Evolutionary conservation across 257 asterid genomes (phyloP).

Genomic region (Rehmannia glutinosa): DNA sequence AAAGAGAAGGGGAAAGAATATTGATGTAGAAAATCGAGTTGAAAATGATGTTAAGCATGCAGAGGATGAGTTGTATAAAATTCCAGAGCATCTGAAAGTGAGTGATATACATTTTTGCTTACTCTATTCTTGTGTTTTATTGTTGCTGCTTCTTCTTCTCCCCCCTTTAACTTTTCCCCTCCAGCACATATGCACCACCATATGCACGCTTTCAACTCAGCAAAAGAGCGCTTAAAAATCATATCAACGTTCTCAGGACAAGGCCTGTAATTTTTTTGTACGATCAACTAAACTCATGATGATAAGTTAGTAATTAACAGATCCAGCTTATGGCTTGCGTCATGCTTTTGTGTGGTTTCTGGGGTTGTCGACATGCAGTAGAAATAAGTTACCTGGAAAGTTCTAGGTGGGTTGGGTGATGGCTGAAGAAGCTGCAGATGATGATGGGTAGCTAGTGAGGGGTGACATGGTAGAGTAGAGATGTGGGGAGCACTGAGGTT

Average conservation of each 20-base stretch:
- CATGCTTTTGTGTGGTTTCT: not conserved
- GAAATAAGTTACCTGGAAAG: not conserved
- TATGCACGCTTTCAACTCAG: not conserved
- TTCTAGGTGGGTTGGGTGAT: not conserved
- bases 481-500: not conserved
- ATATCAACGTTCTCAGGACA: not conserved
- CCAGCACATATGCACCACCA: not conserved
- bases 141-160: not conserved
- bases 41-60: conserved; percentile 73
- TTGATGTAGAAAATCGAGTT: conserved; percentile 52
- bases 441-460: not conserved
- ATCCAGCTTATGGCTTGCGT: not conserved
- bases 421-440: conserved; percentile 8
- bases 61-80: conserved; percentile 80
- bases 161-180: not conserved
- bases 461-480: not conserved
- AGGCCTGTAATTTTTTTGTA: not conserved
- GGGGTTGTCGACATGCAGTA: not conserved
- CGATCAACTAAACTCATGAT: not conserved
- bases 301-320: not conserved
- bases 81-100: conserved; percentile 93
- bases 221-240: not conserved
- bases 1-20: conserved; percentile 71
- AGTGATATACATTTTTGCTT: conserved; percentile 23
- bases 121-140: not conserved